Base-by-base conservation (phyloP, 805 yeast species). In the Candida sonorensis region DNA sequence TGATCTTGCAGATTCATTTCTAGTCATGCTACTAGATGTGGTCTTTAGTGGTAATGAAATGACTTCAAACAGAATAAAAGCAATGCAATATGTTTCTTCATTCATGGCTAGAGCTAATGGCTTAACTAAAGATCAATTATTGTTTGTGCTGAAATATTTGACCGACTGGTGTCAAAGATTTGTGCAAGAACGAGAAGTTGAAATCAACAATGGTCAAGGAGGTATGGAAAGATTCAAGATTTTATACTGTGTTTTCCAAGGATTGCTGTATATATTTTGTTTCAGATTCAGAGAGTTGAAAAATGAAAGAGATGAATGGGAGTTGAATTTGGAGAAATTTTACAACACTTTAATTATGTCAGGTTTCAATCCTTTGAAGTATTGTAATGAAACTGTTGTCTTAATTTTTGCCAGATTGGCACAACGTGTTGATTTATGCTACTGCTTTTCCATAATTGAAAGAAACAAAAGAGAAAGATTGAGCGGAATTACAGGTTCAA, bases 151-250 rank as follows among this genome's bases (percentile, higher is more conserved):
- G n/a, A 74, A 84, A 37, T 85, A 84, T 52, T 63, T 90, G 26
- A 73, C 81, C 16, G 79, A 80, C 16, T 90, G 97, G 96, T 61
- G 90, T 41, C 75, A 80, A 45, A 72, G 81, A 42, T 90, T 80
- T 53, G 78, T 88, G 21, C 64, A 68, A 27, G 96, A 88, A 56
- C 70, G 97, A 46, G 97, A 90, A 55, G 61, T 66, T 28, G 97
- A 92, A 55, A 82, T 86, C 7, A 70, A 67, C 28, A 76, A 70
- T 36, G 59, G 62, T 15, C 46, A 69, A 19, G 73, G 74, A 10
- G 87, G 88, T n/a, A 84, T 88, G 95, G 94, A 86, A 44, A 68
- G 94, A 38, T 88, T 88, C 61, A 81, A 82, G 50, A 69, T 86
- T 57, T 83, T 92, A 41, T 90, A 90, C 54, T 84, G 95, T 7